Percentiles rank a stretch among this genome's conserved stretches.
These are phyloP conservation scores for Neurospora sp. DNA, from an alignment of 495 filamentous ascomycete species.

Conservation along the genomic window DNA sequence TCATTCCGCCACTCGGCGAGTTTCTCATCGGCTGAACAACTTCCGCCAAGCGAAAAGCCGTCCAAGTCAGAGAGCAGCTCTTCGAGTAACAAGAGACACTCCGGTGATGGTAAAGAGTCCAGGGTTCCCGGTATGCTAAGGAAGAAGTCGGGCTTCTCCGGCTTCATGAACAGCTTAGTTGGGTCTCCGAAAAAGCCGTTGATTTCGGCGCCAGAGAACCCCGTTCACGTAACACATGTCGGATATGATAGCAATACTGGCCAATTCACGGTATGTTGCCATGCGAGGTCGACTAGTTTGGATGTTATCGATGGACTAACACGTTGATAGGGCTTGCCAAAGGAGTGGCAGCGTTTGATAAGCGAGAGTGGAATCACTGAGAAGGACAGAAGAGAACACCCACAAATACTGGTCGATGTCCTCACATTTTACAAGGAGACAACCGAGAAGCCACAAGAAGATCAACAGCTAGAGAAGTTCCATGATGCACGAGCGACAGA, in stretches of 20 bases:
- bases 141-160: slow-evolving; percentile 92
- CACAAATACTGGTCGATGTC: slow-evolving; percentile 87
- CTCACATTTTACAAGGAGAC: slow-evolving; percentile 95
- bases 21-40: slow-evolving; percentile 54
- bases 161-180: slow-evolving; percentile 86
- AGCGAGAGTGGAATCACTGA: slow-evolving; percentile 94
- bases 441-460: slow-evolving; percentile 65
- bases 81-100: slow-evolving; percentile 65
- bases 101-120: slow-evolving; percentile 64
- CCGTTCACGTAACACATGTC: slow-evolving; percentile 95
- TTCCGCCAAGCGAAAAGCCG: slow-evolving; percentile 38
- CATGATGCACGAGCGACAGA: slow-evolving; percentile 64
- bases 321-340: slow-evolving; percentile 66
- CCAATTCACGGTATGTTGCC: slow-evolving; percentile 79
- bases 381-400: slow-evolving; percentile 90
- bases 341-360: slow-evolving; percentile 94
- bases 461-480: slow-evolving; percentile 92
- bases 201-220: slow-evolving; percentile 93
- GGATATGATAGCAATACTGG: slow-evolving; percentile 95
- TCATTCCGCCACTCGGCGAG: slow-evolving; percentile 71
- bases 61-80: slow-evolving; percentile 48
- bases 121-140: slow-evolving; percentile 49
- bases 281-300: neutral
- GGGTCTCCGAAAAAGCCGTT: slow-evolving; percentile 83
- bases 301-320: slow-evolving; percentile 19